Base-by-base conservation (phyloP, 495 filamentous ascomycete genomes). In the Niebla homalea region DNA sequence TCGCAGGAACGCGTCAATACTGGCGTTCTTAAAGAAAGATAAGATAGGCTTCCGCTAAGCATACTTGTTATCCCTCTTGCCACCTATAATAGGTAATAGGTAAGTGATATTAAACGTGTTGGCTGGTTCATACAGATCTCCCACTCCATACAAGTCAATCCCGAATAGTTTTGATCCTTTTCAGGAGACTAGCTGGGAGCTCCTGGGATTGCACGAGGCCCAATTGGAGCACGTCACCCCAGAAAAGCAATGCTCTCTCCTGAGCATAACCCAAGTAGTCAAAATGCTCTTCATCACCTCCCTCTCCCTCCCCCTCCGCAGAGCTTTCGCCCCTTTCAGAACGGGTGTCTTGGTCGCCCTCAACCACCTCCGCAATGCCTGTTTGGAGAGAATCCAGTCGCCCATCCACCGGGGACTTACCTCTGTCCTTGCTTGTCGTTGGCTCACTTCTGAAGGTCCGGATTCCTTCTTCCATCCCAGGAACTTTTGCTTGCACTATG, bases 241-340 rank as follows among this genome's bases (percentile, higher is more conserved):
- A 89, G 68, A 97, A 93, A 66, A 96, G 85, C 67, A 87, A 66
- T 2, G 87, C 93, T 12, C 92, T 74, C 58, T 96, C 85, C 66
- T 93, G 86, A 14, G 93, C 79, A 67, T 99, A 96, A 0, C 75
- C 78, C 23, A 97, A 68, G 64, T 96, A 97, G 62, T 98, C 89
- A 61, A 98, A 98, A 55, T 84, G 87, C 5, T 77, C 80, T 43
- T 74, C 75, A 26, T 69, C 71, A 14, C 69, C 70, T 38, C 74
- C 72, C 36, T 75, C 73, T 61, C 57, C 18, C 6, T 53, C 60
- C 6, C 50, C 50, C 4, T 54, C 50, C 54, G 52, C 6, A 48
- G 57, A 21, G 12, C 48, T 56, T 51, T 59, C 25, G 32, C 29
- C 44, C 39, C 43, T 37, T 14, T 58, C 48, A 4, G 55, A 29